Evolutionary conservation across 371 early-diverging fungal species (phyloP), one percentile per base, ranked within the genome.

Genomic region (Rhizopus sp.): DNA sequence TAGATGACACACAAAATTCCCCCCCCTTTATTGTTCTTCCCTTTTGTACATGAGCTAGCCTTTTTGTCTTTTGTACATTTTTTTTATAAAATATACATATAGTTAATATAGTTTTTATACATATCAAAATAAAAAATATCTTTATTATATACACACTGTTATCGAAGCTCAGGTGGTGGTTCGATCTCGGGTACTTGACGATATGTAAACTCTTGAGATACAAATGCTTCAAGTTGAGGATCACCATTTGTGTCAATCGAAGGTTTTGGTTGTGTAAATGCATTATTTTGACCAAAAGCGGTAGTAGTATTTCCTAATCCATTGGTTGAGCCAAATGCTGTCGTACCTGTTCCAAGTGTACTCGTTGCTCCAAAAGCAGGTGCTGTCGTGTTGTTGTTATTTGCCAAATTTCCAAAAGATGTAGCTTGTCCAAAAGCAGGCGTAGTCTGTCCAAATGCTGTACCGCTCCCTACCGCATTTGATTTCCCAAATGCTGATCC

Each of bases 111-210:
- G 38, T 5, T 39, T 51, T 34, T 53, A 23, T 40, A 23, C 16
- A 29, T 52, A 37, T 13, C 13, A 37, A 10, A 10, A 10, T 37
- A 31, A 23, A 52, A 13, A 9, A 9, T 33, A 7, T 33, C 10
- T 29, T 10, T 46, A 7, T 8, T 6, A 23, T 30, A 8, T 46
- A 29, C 33, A 38, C 16, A 42, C 30, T 34, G 34, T 57, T 62
- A 62, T 16, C 57, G 53, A 44, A 57, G 39, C 4, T 77, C 69
- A 39, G 64, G 38, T 4, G 83, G 83, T 6, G 83, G 83, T 15
- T 80, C 83, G 7, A 71, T 55, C 42, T 82, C 83, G 4, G 83
- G 83, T 42, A 82, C 68, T 29, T 64, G 50, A 39, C 66, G 59
- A 41, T 74, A 68, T 31, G 57, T 63, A 56, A 83, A 83, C 1